phyloP scores from a whole-genome alignment of 257 asterid species.

The Paraleonurus japonicus region DNA sequence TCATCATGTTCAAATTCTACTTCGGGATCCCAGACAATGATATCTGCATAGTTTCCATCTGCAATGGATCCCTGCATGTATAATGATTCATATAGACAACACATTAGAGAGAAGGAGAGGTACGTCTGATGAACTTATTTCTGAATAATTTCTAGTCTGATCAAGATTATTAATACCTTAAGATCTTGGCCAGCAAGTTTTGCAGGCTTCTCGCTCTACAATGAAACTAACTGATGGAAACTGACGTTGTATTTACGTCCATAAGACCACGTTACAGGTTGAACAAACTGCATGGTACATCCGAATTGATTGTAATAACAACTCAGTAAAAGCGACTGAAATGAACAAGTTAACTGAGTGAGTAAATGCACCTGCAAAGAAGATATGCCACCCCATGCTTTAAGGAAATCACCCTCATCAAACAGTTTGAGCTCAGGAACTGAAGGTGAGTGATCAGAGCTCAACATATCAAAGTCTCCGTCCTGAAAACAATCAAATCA shows the following conservation, averaged over 20 bases:
- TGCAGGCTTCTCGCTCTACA: constrained; percentile 99
- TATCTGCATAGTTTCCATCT: constrained; percentile 73
- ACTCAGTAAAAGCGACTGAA: background rate
- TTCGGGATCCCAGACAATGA: constrained; percentile 93
- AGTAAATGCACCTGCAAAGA: constrained; percentile 69
- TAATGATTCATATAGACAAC: background rate
- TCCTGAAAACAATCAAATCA: constrained; percentile 43
- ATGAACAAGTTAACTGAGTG: background rate
- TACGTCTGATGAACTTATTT: background rate
- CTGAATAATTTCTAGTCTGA: background rate
- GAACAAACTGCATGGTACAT: constrained; percentile 66
- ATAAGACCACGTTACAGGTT: constrained; percentile 85
- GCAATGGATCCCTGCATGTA: constrained; percentile 66
- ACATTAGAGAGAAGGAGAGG: no score
- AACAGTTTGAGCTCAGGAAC: constrained; percentile 84
- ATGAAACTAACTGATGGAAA: constrained; percentile 65
- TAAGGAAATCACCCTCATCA: constrained; percentile 75
- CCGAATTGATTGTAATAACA: background rate
- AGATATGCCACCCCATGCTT: constrained; percentile 99
- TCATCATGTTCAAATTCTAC: constrained; percentile 61
- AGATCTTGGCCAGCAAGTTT: constrained; percentile 74
- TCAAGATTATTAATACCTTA: constrained; percentile 46
- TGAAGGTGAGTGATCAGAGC: constrained; percentile 96
- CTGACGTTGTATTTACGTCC: constrained; percentile 68
- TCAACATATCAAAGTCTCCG: constrained; percentile 88